Evolutionary conservation across 2,329 filamentous ascomycete genomes (phyloP).

Genomic region (Emmonsiellopsis sp.): DNA sequence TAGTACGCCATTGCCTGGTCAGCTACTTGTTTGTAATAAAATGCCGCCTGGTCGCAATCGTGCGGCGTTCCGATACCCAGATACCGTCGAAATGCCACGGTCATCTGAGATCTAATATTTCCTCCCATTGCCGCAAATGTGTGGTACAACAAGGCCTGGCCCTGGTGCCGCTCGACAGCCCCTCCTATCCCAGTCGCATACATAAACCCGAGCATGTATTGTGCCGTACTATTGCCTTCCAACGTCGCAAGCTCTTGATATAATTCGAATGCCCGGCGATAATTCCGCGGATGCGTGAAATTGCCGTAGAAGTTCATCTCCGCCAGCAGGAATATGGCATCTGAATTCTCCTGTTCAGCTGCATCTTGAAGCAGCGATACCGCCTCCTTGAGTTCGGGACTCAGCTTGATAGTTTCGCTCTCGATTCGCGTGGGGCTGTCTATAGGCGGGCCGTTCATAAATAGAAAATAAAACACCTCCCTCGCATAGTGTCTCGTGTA

Average conservation of each 20-base stretch:
- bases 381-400: constrained; percentile 43
- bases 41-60: constrained; percentile 73
- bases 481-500: constrained; percentile 52
- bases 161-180: constrained; percentile 74
- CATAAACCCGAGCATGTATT: constrained; percentile 93
- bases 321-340: constrained; percentile 80
- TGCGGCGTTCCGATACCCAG: constrained; percentile 75
- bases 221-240: constrained; percentile 81
- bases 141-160: constrained; percentile 85
- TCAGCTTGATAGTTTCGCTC: constrained; percentile 23
- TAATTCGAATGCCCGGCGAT: constrained; percentile 66
- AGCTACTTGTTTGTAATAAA: constrained; percentile 87
- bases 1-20: constrained; percentile 87
- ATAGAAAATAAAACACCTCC: constrained; percentile 53
- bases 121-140: constrained; percentile 82
- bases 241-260: constrained; percentile 68
- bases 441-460: constrained; percentile 51
- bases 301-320: constrained; percentile 98
- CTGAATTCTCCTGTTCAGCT: constrained; percentile 49
- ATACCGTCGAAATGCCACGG: constrained; percentile 76
- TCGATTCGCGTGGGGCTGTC: constrained; percentile 32
- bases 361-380: constrained; percentile 51
- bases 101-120: constrained; percentile 84
- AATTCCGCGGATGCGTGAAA: constrained; percentile 75
- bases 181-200: constrained; percentile 86